Percentiles rank a stretch among this genome's conserved stretches.
phyloP scores from a whole-genome alignment of 179 eudicot species.

The Monotropa hypopitys region DNA sequence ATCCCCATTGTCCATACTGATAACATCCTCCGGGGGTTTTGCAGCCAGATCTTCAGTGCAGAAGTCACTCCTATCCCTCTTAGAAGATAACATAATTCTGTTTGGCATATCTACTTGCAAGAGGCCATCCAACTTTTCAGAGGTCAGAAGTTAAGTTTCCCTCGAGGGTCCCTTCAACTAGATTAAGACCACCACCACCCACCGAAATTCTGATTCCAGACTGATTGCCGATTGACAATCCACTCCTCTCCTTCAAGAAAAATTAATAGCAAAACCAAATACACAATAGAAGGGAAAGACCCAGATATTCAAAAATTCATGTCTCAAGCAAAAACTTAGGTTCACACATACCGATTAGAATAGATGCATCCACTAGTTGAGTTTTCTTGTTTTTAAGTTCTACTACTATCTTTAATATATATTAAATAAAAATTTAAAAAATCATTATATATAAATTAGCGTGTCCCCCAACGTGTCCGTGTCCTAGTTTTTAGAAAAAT shows the following conservation, averaged over 20 bases:
- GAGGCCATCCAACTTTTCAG: slow-evolving; percentile 5
- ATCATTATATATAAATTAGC: no score
- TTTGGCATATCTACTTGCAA: slow-evolving; percentile 8
- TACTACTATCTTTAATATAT: no score
- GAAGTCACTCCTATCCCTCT: slow-evolving; percentile 17
- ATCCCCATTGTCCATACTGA: slow-evolving; percentile 12
- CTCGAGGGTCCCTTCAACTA: background rate
- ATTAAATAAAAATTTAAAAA: no score
- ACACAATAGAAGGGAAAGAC: background rate
- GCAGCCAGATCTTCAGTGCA: slow-evolving; percentile 10
- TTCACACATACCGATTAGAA: slow-evolving; percentile 25
- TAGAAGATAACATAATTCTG: slow-evolving; percentile 13
- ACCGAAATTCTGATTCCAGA: slow-evolving; percentile 1
- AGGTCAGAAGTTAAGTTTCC: slow-evolving; percentile 10
- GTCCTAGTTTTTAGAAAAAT: no score
- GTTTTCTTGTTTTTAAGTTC: no score
- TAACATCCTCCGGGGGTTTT: background rate
- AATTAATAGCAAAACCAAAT: background rate
- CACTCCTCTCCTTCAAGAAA: slow-evolving; percentile 28
- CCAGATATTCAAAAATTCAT: no score
- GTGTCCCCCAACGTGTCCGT: no score
- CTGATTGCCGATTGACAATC: slow-evolving; percentile 19
- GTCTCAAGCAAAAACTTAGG: background rate
- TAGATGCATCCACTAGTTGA: slow-evolving; percentile 29
- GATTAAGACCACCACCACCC: slow-evolving; percentile 14